A percentile compares a stretch with the other conserved stretches of the same genome.
Conservation (phyloP, 2,329 filamentous ascomycete genomes). For the Fusarium succisae region DNA sequence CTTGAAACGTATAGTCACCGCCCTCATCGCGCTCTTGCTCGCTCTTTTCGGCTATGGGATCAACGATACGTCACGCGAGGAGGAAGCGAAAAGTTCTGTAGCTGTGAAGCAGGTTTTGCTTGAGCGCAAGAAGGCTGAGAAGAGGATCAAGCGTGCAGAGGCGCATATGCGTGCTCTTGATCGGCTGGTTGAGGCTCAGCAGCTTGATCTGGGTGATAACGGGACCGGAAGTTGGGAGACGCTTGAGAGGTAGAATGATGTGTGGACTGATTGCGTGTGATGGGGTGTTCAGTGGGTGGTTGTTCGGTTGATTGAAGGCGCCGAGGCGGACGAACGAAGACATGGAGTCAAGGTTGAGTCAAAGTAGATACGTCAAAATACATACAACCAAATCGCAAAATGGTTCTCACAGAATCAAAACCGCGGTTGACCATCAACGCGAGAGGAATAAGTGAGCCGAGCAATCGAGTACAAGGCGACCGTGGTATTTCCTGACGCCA, state of each 20-base stretch:
- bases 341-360: no score
- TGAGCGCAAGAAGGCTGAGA: neutral
- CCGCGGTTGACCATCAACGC: no score
- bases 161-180: neutral
- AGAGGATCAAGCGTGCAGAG: neutral
- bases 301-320: no score
- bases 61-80: neutral
- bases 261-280: neutral
- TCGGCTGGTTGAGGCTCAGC: neutral
- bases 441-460: no score
- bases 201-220: neutral
- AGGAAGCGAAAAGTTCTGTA: no score
- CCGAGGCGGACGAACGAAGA: neutral
- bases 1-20: neutral
- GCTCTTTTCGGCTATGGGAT: neutral
- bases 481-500: no score
- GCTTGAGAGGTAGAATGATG: neutral
- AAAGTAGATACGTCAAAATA: no score
- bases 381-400: no score
- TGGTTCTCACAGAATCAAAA: fast-evolving
- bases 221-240: neutral
- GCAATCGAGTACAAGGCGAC: no score
- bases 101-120: neutral
- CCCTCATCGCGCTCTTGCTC: neutral
- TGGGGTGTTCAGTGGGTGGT: neutral